A percentile compares a stretch with the other conserved stretches of the same genome.
Conservation (phyloP, 345 rosid species). For the Bruguiera parviflora region DNA sequence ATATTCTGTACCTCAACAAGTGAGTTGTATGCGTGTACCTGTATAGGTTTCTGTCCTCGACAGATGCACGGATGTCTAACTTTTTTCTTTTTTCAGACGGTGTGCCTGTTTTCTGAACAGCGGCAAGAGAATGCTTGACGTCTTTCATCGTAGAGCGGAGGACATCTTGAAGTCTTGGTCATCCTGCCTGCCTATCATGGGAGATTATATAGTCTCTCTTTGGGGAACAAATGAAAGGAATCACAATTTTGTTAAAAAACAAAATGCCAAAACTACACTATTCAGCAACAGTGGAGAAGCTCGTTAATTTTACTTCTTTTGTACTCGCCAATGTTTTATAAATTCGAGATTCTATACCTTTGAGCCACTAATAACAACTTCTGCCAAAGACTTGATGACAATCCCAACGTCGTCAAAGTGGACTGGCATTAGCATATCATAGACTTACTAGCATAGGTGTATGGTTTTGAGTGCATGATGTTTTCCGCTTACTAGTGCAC, state of each 20-base stretch:
- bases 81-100: slow-evolving; percentile 34
- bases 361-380: too few relatives aligned
- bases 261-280: slow-evolving; percentile 69
- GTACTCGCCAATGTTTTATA: too few relatives aligned
- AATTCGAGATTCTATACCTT: too few relatives aligned
- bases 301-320: slow-evolving; percentile 29
- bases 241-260: slow-evolving; percentile 83
- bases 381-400: too few relatives aligned
- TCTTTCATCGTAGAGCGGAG: slow-evolving; percentile 74
- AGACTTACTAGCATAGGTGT: too few relatives aligned
- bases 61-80: slow-evolving; percentile 1
- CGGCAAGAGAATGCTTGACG: slow-evolving; percentile 81
- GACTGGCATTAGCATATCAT: too few relatives aligned
- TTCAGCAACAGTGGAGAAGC: slow-evolving; percentile 84
- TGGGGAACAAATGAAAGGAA: slow-evolving; percentile 90
- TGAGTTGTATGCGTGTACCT: slow-evolving; percentile 20
- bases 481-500: too few relatives aligned
- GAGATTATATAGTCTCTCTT: slow-evolving; percentile 63
- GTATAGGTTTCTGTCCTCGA: background rate
- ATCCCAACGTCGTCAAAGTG: too few relatives aligned
- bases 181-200: slow-evolving; percentile 59
- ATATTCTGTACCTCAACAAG: slow-evolving; percentile 78
- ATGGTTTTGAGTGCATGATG: too few relatives aligned
- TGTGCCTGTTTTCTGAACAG: slow-evolving; percentile 80
- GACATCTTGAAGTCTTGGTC: slow-evolving; percentile 85